Evolutionary conservation across 345 rosid species (phyloP).

Genomic region (Brassica cretica): DNA sequence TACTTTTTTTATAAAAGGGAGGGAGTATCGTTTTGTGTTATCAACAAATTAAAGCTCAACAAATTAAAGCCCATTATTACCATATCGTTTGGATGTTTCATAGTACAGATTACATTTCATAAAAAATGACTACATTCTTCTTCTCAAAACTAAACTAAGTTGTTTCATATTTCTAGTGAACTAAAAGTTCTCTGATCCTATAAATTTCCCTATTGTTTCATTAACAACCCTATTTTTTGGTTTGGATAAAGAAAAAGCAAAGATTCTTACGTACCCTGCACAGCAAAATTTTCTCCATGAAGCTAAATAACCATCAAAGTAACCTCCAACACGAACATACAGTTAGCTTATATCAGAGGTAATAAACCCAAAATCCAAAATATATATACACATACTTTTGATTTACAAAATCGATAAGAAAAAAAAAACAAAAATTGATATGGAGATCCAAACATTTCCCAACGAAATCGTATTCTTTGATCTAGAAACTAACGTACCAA

Average conservation of each 20-base stretch:
- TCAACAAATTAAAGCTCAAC: too few relatives aligned
- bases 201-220: not conserved
- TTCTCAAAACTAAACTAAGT: not conserved
- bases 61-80: not conserved
- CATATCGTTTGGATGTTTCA: not conserved
- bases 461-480: slow-evolving; percentile 76
- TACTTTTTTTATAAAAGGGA: too few relatives aligned
- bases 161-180: not conserved
- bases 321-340: slow-evolving; percentile 46
- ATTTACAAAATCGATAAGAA: not conserved
- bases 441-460: slow-evolving; percentile 32
- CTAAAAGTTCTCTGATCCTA: not conserved
- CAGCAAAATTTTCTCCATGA: slow-evolving; percentile 29
- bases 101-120: not conserved
- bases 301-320: slow-evolving; percentile 36
- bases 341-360: slow-evolving; percentile 43
- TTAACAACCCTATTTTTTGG: slow-evolving; percentile 14
- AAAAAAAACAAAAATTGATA: not conserved
- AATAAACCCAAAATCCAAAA: slow-evolving; percentile 47
- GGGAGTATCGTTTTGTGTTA: too few relatives aligned
- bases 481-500: slow-evolving; percentile 84
- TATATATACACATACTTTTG: slow-evolving; percentile 14
- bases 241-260: slow-evolving; percentile 25
- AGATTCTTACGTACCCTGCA: slow-evolving; percentile 41
- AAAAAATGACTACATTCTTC: not conserved